Base-by-base conservation (phyloP, 306 rosid genomes). In the Quercus mongolica region DNA sequence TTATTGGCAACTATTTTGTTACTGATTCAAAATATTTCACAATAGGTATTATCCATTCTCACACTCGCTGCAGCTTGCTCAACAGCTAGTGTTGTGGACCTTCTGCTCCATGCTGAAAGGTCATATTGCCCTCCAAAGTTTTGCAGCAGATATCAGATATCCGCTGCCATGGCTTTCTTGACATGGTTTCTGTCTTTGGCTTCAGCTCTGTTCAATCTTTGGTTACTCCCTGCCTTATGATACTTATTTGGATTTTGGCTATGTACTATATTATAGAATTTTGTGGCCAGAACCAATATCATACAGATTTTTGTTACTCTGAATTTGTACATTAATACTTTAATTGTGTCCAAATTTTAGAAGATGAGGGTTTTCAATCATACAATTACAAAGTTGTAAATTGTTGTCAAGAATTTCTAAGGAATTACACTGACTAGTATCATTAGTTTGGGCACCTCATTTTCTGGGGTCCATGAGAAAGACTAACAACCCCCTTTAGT, bases 21-120 rank as follows among this genome's bases (percentile, higher is more conserved):
- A 13, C 73, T 75, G 74, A 86, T 79, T 74, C 23, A 1, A 65
- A 31, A 72, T 70, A 12, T 44, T 49, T 61, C 77, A 28, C 17
- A 49, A 52, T 88, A 94, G 96, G 85, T 90, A 26, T 58, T 90
- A 63, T 92, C 98, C 51, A 78, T 83, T 58, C 97, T 94, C 51
- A 92, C 94, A 14, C 85, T 94, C 15, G 96, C 92, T 21, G 92
- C 94, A 69, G 96, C 97, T 51, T 84, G 90, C 89, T 90, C 98
- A 49, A 88, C 96, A 7, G 86, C 91, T 6, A 94, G 98, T 68
- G 96, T 92, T 72, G 90, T 87, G n/a, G 91, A 89, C 74, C 74
- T 92, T 67, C 76, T 94, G 73, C 88, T 90, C 57, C 86, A 85
- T 20, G 76, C 87, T 1, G 65, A 78, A 10, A 84, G 86, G 2